A percentile compares a stretch with the other conserved stretches of the same genome.
phyloP scores from a whole-genome alignment of 1,284 basidiomycete genomes.

The Cryptococcus wingfieldii region DNA sequence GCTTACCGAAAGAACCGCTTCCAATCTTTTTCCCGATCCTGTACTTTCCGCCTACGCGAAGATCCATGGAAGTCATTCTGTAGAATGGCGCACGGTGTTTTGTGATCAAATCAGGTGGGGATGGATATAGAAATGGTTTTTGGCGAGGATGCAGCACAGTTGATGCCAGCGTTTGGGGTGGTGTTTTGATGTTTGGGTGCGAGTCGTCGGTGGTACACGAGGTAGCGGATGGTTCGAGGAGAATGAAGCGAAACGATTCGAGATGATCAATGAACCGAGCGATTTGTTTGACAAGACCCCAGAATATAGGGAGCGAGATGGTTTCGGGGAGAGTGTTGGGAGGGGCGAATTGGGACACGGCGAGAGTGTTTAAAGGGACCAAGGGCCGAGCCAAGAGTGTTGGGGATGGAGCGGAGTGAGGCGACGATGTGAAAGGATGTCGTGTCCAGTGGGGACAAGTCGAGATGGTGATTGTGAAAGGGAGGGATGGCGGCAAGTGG shows the following conservation, averaged over 20 bases:
- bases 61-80: constrained; percentile 63
- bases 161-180: constrained; percentile 3
- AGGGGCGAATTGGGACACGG: too few relatives aligned
- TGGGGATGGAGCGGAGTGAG: neutral
- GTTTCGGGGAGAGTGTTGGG: too few relatives aligned
- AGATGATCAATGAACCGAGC: neutral
- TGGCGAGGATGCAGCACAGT: neutral
- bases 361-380: too few relatives aligned
- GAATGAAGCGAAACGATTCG: neutral
- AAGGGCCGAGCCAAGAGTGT: neutral
- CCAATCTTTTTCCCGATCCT: constrained; percentile 99
- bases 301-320: too few relatives aligned
- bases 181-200: neutral
- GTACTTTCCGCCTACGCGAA: constrained; percentile 97
- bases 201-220: neutral
- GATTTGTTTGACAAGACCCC: too few relatives aligned
- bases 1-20: constrained; percentile 91
- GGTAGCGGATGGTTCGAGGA: neutral
- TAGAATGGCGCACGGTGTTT: constrained; percentile 2
- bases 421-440: neutral
- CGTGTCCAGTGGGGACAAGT: too few relatives aligned
- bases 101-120: neutral
- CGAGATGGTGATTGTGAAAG: too few relatives aligned
- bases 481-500: too few relatives aligned
- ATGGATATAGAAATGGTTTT: neutral